Conservation (phyloP, 1,284 basidiomycete species). For the Lentinula novae-zelandiae region DNA sequence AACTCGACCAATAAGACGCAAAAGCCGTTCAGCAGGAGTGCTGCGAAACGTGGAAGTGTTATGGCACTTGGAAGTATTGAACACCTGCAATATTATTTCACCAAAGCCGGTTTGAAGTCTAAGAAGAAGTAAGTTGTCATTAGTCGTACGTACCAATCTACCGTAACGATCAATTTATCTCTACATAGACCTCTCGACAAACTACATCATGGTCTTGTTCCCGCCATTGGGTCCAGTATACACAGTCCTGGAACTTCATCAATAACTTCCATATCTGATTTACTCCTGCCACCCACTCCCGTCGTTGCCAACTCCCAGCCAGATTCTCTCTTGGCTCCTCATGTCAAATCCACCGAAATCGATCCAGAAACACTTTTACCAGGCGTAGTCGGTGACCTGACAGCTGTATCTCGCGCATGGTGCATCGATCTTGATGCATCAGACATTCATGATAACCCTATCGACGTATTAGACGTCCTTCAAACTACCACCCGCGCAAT, state of each 20-base stretch:
- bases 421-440: slow-evolving; percentile 26
- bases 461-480: slow-evolving; percentile 64
- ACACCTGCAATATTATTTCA: slow-evolving; percentile 85
- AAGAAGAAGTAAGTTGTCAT: slow-evolving; percentile 60
- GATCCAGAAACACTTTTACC: slow-evolving; percentile 72
- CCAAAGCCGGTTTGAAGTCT: slow-evolving; percentile 73
- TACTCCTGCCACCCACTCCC: slow-evolving; percentile 70
- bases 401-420: slow-evolving; percentile 58
- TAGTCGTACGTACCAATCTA: slow-evolving; percentile 6
- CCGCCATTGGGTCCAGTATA: slow-evolving; percentile 52
- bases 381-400: slow-evolving; percentile 67
- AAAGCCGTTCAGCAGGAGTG: slow-evolving; percentile 82
- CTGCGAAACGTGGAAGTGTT: slow-evolving; percentile 82
- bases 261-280: slow-evolving; percentile 38
- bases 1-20: slow-evolving; percentile 66
- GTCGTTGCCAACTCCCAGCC: slow-evolving; percentile 40
- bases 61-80: slow-evolving; percentile 85
- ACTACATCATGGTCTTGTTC: slow-evolving; percentile 59
- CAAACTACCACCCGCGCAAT: slow-evolving; percentile 75
- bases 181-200: slow-evolving; percentile 34
- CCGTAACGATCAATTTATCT: not conserved
- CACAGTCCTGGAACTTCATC: slow-evolving; percentile 36
- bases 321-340: slow-evolving; percentile 25
- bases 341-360: slow-evolving; percentile 60
- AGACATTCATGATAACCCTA: slow-evolving; percentile 13